Conservation (phyloP, 2,329 filamentous ascomycete species). For the Dactylonectria estremocensis region DNA sequence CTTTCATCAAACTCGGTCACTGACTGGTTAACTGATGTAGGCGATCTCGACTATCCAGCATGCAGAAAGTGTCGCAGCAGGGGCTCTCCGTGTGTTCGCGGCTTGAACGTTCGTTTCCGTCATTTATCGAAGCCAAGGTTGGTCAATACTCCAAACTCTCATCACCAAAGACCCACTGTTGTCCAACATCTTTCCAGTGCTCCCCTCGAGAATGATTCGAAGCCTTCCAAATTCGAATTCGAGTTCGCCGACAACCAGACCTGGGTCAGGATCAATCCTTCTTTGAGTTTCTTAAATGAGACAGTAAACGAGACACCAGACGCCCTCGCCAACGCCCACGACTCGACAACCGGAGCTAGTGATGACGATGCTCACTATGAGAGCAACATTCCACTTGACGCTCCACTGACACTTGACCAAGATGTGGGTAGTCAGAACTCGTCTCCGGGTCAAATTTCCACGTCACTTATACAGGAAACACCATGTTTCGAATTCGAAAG, state of each 20-base stretch:
- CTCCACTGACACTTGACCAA: not conserved
- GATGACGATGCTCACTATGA: constrained; percentile 34
- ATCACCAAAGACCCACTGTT: not conserved
- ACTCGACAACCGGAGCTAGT: constrained; percentile 33
- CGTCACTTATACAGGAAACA: constrained; percentile 15
- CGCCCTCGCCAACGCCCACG: constrained; percentile 46
- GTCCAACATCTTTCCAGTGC: constrained; percentile 36
- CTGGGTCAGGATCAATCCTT: constrained; percentile 47
- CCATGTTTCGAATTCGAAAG: constrained; percentile 21
- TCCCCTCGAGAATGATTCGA: constrained; percentile 36
- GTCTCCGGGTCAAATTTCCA: constrained; percentile 20
- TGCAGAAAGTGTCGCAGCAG: constrained; percentile 49
- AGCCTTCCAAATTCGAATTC: constrained; percentile 39
- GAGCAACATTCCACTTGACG: constrained; percentile 2
- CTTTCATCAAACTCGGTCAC: constrained; percentile 6
- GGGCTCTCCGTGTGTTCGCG: constrained; percentile 47
- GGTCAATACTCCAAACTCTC: not conserved
- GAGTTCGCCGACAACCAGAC: constrained; percentile 47
- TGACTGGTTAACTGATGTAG: constrained; percentile 29
- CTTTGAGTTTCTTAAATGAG: constrained; percentile 50
- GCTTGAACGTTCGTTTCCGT: constrained; percentile 48
- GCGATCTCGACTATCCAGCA: constrained; percentile 38
- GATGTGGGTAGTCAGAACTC: constrained; percentile 30
- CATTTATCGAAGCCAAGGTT: constrained; percentile 49
- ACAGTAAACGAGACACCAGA: constrained; percentile 51